Conservation (phyloP, 2,329 filamentous ascomycete genomes). For the Pezicula neosporulosa region DNA sequence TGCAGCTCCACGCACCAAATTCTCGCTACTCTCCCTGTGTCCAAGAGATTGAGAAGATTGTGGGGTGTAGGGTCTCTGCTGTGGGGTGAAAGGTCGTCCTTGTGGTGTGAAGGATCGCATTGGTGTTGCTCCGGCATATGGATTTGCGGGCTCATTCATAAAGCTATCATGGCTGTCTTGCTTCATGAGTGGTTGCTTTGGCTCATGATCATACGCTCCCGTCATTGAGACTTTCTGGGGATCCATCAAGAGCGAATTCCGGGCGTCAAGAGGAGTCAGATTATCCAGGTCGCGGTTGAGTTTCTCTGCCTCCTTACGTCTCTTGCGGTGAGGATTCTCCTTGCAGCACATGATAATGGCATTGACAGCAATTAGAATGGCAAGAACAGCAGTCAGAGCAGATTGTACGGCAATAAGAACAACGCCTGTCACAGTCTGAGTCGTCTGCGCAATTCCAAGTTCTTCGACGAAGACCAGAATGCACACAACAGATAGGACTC, state of each 20-base stretch:
- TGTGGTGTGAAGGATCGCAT: constrained; percentile 12
- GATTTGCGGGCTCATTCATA: constrained; percentile 25
- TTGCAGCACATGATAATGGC: constrained; percentile 78
- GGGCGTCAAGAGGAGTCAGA: constrained; percentile 81
- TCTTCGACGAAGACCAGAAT: constrained; percentile 93
- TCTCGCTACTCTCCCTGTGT: constrained; percentile 15
- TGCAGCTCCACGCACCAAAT: constrained; percentile 19
- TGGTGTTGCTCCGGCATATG: constrained; percentile 20
- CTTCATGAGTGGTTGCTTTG: constrained; percentile 15
- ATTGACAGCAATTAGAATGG: constrained; percentile 85
- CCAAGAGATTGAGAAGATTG: constrained; percentile 7
- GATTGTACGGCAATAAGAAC: constrained; percentile 91
- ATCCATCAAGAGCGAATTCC: constrained; percentile 70
- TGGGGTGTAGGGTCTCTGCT: constrained; percentile 2
- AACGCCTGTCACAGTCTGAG: constrained; percentile 91
- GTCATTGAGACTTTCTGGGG: constrained; percentile 15
- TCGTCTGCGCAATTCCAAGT: constrained; percentile 84
- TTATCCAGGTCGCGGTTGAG: constrained; percentile 72
- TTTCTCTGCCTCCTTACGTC: constrained; percentile 88
- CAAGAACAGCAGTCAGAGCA: constrained; percentile 75
- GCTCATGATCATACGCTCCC: constrained; percentile 15
- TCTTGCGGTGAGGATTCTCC: constrained; percentile 86
- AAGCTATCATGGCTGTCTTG: constrained; percentile 17
- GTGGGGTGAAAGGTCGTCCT: constrained; percentile 1
- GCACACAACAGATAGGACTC: constrained; percentile 83